Conservation (phyloP, 768 basidiomycete genomes). For the Piloderma croceum region DNA sequence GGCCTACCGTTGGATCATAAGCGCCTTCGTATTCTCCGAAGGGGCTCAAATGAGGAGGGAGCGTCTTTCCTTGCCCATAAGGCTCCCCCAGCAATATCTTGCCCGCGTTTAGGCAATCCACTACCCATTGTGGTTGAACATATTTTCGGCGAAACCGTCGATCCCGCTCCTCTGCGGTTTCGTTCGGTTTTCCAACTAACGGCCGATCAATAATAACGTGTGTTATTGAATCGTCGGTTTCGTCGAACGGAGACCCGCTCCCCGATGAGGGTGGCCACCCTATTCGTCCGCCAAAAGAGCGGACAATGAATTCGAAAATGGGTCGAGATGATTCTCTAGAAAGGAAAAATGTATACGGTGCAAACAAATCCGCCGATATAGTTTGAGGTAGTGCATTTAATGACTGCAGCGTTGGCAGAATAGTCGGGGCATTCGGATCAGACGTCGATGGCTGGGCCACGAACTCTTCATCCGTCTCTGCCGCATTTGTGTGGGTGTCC, state of each 20-base stretch:
- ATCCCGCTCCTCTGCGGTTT: conserved; percentile 54
- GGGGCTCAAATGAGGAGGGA: conserved; percentile 94
- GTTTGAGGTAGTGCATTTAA: conserved; percentile 57
- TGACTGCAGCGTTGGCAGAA: conserved; percentile 66
- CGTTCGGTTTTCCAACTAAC: conserved; percentile 39
- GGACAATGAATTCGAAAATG: conserved; percentile 91
- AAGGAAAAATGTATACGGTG: conserved; percentile 85
- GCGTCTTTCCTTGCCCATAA: conserved; percentile 77
- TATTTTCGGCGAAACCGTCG: conserved; percentile 69
- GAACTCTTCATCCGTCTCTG: conserved; percentile 60
- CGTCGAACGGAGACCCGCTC: conserved; percentile 72
- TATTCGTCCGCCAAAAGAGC: conserved; percentile 86
- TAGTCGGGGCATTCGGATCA: conserved; percentile 36
- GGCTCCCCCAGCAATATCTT: conserved; percentile 79
- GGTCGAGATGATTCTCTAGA: conserved; percentile 89
- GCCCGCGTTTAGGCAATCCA: conserved; percentile 89
- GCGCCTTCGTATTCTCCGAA: conserved; percentile 81
- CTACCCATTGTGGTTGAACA: conserved; percentile 97
- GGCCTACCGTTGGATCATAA: conserved; percentile 56
- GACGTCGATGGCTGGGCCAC: conserved; percentile 53
- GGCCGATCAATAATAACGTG: conserved; percentile 96
- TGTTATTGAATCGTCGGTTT: conserved; percentile 79
- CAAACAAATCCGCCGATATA: conserved; percentile 61
- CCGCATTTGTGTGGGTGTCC: conserved; percentile 25
- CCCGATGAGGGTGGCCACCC: conserved; percentile 86